These are phyloP conservation scores for Chiua sp. DNA, from an alignment of 1,284 basidiomycete species.

Conservation along the genomic window DNA sequence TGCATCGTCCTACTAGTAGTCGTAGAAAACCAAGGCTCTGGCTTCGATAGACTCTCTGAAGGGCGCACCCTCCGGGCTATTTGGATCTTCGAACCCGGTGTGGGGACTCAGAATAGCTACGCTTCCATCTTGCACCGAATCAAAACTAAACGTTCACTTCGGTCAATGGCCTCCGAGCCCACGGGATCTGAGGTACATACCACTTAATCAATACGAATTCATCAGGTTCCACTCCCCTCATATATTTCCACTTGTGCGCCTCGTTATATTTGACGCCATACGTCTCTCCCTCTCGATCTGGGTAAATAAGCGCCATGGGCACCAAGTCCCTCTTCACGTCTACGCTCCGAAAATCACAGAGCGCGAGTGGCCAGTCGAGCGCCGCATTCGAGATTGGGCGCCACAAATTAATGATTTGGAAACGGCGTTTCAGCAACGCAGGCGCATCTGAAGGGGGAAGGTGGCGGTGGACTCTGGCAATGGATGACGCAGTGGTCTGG, in stretches of 20 bases:
- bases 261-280: slow-evolving; percentile 26
- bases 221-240: slow-evolving; percentile 43
- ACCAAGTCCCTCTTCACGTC: slow-evolving; percentile 42
- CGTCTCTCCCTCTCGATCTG: slow-evolving; percentile 27
- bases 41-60: slow-evolving; percentile 45
- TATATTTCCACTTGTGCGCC: slow-evolving; percentile 34
- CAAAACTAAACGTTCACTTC: slow-evolving; percentile 4
- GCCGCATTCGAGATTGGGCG: slow-evolving; percentile 53
- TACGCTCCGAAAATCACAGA: slow-evolving; percentile 55
- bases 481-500: slow-evolving; percentile 54
- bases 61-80: slow-evolving; percentile 38
- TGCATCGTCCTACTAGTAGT: too few species aligned
- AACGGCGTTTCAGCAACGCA: slow-evolving; percentile 45
- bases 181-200: slow-evolving; percentile 28
- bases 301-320: slow-evolving; percentile 34
- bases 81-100: slow-evolving; percentile 47
- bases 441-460: slow-evolving; percentile 54
- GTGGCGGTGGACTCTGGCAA: slow-evolving; percentile 56
- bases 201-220: slow-evolving; percentile 57
- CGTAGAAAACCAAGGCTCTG: slow-evolving; percentile 44
- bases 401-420: slow-evolving; percentile 62
- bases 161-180: neutral
- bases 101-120: slow-evolving; percentile 51
- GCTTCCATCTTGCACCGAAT: slow-evolving; percentile 37
- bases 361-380: slow-evolving; percentile 52